Conservation (phyloP, 306 rosid genomes). For the Mimosa bimucronata region DNA sequence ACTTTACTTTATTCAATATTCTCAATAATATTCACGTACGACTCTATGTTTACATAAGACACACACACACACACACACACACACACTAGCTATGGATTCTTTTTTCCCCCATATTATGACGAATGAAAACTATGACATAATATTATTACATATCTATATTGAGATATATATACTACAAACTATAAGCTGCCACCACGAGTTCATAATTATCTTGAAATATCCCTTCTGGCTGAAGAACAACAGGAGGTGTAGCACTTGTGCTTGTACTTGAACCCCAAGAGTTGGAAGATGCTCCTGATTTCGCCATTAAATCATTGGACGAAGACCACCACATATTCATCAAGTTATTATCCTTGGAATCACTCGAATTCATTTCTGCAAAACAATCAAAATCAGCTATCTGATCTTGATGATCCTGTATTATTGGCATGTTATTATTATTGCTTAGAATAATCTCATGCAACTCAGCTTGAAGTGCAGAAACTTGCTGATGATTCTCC, state of each 20-base stretch:
- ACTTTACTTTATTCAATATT: conserved; percentile 47
- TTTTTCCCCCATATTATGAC: conserved; percentile 39
- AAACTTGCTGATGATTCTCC: conserved; percentile 36
- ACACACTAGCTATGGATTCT: no score
- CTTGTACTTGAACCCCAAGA: conserved; percentile 77
- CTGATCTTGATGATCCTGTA: conserved; percentile 42
- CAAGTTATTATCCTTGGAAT: conserved; percentile 60
- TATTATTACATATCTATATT: conserved; percentile 19
- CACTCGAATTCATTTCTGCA: conserved; percentile 52
- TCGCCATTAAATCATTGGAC: conserved; percentile 57
- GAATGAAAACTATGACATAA: conserved; percentile 33
- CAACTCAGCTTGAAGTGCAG: conserved; percentile 60
- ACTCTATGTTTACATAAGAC: conserved; percentile 62
- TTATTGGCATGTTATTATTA: conserved; percentile 39
- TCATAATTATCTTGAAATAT: conserved; percentile 71
- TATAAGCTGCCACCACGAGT: conserved; percentile 63
- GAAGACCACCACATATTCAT: conserved; percentile 68
- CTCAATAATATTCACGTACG: conserved; percentile 39
- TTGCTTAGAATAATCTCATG: conserved; percentile 59
- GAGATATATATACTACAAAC: conserved; percentile 43
- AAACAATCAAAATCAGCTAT: conserved; percentile 69
- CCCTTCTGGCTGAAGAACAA: conserved; percentile 61
- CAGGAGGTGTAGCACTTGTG: conserved; percentile 44
- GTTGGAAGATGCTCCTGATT: conserved; percentile 67
- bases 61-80: no score